phyloP scores from a whole-genome alignment of 148 eudicot species.

The Fagopyrum homotropicum region DNA sequence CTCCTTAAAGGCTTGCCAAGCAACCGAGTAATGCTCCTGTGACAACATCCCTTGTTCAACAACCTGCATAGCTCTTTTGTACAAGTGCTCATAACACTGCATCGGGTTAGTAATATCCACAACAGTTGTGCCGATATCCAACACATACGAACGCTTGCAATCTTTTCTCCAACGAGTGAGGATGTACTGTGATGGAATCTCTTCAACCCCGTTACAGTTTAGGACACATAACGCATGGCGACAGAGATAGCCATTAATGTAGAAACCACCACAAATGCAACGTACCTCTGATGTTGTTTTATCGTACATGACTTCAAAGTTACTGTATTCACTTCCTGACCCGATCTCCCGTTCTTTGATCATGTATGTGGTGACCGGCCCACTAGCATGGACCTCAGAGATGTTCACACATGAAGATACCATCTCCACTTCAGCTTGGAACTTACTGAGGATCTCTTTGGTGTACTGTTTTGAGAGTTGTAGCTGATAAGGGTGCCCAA shows the following conservation, averaged over 20 bases:
- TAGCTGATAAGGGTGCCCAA: slow-evolving; percentile 47
- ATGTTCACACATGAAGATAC: slow-evolving; percentile 43
- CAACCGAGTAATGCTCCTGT: slow-evolving; percentile 65
- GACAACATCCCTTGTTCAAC: slow-evolving; percentile 65
- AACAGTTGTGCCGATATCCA: slow-evolving; percentile 34
- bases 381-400: slow-evolving; percentile 43
- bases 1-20: slow-evolving; percentile 73
- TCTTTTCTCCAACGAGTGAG: slow-evolving; percentile 78
- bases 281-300: slow-evolving; percentile 42
- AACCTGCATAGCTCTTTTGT: slow-evolving; percentile 55
- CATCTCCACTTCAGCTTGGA: slow-evolving; percentile 62
- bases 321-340: slow-evolving; percentile 25
- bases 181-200: slow-evolving; percentile 50
- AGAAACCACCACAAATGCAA: slow-evolving; percentile 64
- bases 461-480: slow-evolving; percentile 65
- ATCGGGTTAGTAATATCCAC: slow-evolving; percentile 39
- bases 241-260: slow-evolving; percentile 70
- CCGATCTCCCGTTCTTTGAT: slow-evolving; percentile 47
- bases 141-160: slow-evolving; percentile 47
- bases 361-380: slow-evolving; percentile 43
- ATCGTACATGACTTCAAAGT: slow-evolving; percentile 55
- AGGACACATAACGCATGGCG: slow-evolving; percentile 63
- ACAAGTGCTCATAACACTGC: slow-evolving; percentile 69
- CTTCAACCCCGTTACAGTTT: slow-evolving; percentile 42
- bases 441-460: slow-evolving; percentile 42